Evolutionary conservation across 345 rosid genomes (phyloP).

Genomic region (Sapria himalayana): DNA sequence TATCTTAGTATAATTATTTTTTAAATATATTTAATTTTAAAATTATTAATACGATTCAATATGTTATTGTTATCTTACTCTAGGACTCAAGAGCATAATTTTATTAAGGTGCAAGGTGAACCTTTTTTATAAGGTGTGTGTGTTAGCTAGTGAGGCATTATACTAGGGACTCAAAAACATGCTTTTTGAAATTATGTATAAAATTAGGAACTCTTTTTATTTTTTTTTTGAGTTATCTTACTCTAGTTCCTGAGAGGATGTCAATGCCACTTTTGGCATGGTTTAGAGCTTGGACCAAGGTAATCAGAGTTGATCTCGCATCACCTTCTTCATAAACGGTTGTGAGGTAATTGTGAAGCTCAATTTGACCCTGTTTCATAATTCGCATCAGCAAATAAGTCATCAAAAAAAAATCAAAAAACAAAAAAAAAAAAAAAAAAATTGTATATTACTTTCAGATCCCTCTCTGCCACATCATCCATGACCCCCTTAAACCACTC

Average conservation of each 20-base stretch:
- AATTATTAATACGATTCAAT: no score
- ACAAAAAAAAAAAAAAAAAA: background rate
- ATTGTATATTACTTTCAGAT: conserved; percentile 36
- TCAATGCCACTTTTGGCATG: conserved; percentile 96
- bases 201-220: no score
- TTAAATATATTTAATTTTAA: no score
- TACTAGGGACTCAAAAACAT: no score
- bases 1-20: no score
- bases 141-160: no score
- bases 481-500: conserved; percentile 97
- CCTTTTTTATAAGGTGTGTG: no score
- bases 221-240: conserved; percentile 18
- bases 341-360: conserved; percentile 86
- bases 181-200: no score
- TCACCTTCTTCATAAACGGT: conserved; percentile 98
- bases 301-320: conserved; percentile 84
- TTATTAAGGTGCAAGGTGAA: no score
- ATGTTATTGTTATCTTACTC: no score
- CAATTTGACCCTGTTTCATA: conserved; percentile 61
- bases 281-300: conserved; percentile 92
- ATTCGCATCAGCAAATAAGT: conserved; percentile 1
- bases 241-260: conserved; percentile 86
- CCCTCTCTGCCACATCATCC: conserved; percentile 87
- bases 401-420: background rate
- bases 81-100: no score